These are phyloP conservation scores for Elasticomyces elasticus DNA, from an alignment of 495 filamentous ascomycete genomes.

Conservation along the genomic window DNA sequence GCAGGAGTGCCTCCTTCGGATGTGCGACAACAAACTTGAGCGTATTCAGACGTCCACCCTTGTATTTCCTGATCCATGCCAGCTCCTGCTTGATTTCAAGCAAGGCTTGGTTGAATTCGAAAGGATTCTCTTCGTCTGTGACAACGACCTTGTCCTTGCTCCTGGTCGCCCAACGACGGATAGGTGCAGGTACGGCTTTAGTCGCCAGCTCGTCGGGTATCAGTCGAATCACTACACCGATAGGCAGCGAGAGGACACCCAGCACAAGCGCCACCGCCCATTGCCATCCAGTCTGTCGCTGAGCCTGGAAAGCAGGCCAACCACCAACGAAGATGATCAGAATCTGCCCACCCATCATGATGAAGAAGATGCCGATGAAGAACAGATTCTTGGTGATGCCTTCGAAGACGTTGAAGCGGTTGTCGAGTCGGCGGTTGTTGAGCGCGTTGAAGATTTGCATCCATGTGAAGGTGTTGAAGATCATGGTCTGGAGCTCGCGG, in stretches of 20 bases:
- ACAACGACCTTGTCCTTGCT: constrained; percentile 29
- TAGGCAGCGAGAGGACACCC: constrained; percentile 58
- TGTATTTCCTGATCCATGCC: constrained; percentile 56
- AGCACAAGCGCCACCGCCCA: constrained; percentile 69
- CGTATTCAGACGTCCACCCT: constrained; percentile 77
- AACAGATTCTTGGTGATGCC: constrained; percentile 68
- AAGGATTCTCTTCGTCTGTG: constrained; percentile 58
- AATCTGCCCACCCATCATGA: constrained; percentile 76
- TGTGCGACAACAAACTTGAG: constrained; percentile 77
- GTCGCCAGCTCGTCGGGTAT: constrained; percentile 58
- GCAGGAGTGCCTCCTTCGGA: constrained; percentile 61
- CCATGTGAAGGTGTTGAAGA: constrained; percentile 91
- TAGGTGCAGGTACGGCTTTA: constrained; percentile 40
- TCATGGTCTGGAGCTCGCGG: constrained; percentile 52
- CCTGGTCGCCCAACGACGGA: constrained; percentile 15
- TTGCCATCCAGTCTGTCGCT: constrained; percentile 50
- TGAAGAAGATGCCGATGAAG: constrained; percentile 69
- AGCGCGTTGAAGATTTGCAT: constrained; percentile 92
- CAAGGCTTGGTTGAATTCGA: constrained; percentile 41
- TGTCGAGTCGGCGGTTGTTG: constrained; percentile 79
- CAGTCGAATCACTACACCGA: constrained; percentile 61
- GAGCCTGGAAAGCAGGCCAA: constrained; percentile 52
- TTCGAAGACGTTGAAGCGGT: constrained; percentile 83
- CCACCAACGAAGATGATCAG: constrained; percentile 73
- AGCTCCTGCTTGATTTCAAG: constrained; percentile 33